Evolutionary conservation across 768 basidiomycete genomes (phyloP).

Genomic region (Russula sp.): DNA sequence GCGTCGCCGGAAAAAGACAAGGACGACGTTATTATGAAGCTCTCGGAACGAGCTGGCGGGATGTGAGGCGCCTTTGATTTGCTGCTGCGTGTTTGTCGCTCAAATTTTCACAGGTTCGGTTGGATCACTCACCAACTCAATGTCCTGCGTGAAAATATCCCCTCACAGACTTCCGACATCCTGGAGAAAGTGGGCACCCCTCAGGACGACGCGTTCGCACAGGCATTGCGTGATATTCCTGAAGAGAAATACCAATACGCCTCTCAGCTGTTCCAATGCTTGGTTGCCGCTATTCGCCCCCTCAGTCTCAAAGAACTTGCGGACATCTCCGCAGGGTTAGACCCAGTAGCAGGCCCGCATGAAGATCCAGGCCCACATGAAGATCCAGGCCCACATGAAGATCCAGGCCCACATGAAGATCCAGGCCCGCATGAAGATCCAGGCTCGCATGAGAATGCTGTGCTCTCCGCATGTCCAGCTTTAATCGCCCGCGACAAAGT

Average conservation of each 20-base stretch:
- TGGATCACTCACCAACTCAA: background rate
- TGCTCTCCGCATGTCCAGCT: background rate
- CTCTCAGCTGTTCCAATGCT: background rate
- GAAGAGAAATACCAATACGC: background rate
- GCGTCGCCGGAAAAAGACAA: background rate
- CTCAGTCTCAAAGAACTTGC: background rate
- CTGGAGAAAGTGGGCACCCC: background rate
- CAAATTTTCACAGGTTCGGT: background rate
- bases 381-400: too few relatives aligned
- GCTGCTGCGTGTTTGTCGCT: background rate
- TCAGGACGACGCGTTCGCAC: background rate
- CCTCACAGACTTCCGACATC: background rate
- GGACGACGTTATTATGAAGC: background rate
- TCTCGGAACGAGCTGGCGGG: background rate
- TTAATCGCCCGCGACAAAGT: background rate
- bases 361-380: too few relatives aligned
- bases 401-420: too few relatives aligned
- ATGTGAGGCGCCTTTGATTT: background rate
- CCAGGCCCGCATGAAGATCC: too few relatives aligned
- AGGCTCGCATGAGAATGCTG: background rate
- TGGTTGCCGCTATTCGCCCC: slow-evolving; percentile 3
- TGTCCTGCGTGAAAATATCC: background rate
- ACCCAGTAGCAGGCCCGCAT: background rate
- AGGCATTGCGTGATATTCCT: background rate
- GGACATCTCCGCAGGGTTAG: background rate